These are phyloP conservation scores for Arachnomyces sp. DNA, from an alignment of 2,329 filamentous ascomycete genomes.

Conservation along the genomic window DNA sequence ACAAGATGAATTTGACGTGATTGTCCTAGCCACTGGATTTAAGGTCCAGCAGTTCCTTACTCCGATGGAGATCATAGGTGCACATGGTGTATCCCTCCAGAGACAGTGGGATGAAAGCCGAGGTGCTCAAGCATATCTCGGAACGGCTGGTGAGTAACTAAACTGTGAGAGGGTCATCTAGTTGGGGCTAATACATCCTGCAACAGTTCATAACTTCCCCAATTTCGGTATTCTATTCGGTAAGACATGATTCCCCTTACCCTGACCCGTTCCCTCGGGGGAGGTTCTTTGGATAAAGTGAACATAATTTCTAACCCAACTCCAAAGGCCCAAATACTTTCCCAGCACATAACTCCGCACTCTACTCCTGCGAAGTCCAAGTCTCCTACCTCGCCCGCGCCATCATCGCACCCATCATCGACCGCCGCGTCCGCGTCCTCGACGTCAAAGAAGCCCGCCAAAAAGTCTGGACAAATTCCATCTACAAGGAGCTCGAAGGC, in stretches of 20 bases:
- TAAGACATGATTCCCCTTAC: slow-evolving; percentile 9
- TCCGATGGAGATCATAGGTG: slow-evolving; percentile 25
- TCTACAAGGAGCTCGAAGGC: slow-evolving; percentile 23
- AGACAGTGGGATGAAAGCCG: slow-evolving; percentile 21
- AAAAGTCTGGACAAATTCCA: slow-evolving; percentile 20
- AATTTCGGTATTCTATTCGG: slow-evolving; percentile 19
- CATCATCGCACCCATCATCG: slow-evolving; percentile 25
- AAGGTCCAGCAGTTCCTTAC: slow-evolving; percentile 27
- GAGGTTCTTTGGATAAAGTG: no score
- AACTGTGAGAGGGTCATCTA: no score
- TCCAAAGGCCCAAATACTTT: slow-evolving; percentile 21
- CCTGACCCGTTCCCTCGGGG: no score
- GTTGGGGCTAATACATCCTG: no score
- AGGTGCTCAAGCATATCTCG: slow-evolving; percentile 25
- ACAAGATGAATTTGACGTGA: slow-evolving; percentile 20
- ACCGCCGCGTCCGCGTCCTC: slow-evolving; percentile 23
- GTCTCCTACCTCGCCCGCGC: slow-evolving; percentile 22
- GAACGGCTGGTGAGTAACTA: slow-evolving; percentile 6
- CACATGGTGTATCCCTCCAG: slow-evolving; percentile 13
- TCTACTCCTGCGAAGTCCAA: slow-evolving; percentile 25
- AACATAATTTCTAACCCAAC: no score
- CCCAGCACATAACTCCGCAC: slow-evolving; percentile 24
- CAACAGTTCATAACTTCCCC: slow-evolving; percentile 20
- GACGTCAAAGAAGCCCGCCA: slow-evolving; percentile 30
- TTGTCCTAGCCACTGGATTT: slow-evolving; percentile 30